Conservation (phyloP, 805 yeast genomes). For the Pichia phayaonensis region DNA sequence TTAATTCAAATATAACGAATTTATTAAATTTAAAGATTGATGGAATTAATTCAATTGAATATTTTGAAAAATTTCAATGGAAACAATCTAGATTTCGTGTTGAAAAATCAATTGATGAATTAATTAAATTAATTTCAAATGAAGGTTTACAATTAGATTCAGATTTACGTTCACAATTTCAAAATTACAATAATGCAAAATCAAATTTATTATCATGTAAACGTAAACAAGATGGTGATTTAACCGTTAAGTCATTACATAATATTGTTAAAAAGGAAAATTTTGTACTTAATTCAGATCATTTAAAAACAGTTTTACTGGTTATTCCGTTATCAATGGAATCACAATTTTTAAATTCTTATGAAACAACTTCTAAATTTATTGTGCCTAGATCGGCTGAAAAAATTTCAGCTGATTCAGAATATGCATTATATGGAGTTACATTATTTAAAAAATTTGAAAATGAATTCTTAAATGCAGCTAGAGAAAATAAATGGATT, state of each 20-base stretch:
- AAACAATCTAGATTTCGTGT: conserved; percentile 77
- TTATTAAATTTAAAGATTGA: conserved; percentile 23
- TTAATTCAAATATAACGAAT: conserved; percentile 10
- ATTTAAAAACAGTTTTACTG: conserved; percentile 74
- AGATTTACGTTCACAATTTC: conserved; percentile 73
- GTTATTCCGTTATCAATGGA: conserved; percentile 73
- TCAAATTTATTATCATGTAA: conserved; percentile 81
- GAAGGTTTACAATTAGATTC: conserved; percentile 80
- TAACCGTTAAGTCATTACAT: conserved; percentile 84
- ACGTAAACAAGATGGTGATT: conserved; percentile 88
- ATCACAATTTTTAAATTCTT: conserved; percentile 53
- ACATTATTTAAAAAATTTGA: conserved; percentile 79
- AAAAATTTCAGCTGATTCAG: conserved; percentile 62
- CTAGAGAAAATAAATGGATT: conserved; percentile 82
- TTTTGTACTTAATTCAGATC: conserved; percentile 79
- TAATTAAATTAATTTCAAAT: conserved; percentile 58
- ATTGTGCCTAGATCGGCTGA: conserved; percentile 90
- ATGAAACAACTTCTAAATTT: conserved; percentile 71
- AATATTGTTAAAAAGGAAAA: conserved; percentile 78
- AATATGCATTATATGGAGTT: conserved; percentile 65
- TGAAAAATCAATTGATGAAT: conserved; percentile 73
- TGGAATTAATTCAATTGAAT: conserved; percentile 47
- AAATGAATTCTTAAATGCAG: conserved; percentile 56
- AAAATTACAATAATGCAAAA: conserved; percentile 73
- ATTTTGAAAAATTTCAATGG: conserved; percentile 76